Percentiles rank a stretch among this genome's conserved stretches.
Evolutionary conservation across 1,284 basidiomycete species (phyloP).

Genomic region (Cryptococcus hybrid): DNA sequence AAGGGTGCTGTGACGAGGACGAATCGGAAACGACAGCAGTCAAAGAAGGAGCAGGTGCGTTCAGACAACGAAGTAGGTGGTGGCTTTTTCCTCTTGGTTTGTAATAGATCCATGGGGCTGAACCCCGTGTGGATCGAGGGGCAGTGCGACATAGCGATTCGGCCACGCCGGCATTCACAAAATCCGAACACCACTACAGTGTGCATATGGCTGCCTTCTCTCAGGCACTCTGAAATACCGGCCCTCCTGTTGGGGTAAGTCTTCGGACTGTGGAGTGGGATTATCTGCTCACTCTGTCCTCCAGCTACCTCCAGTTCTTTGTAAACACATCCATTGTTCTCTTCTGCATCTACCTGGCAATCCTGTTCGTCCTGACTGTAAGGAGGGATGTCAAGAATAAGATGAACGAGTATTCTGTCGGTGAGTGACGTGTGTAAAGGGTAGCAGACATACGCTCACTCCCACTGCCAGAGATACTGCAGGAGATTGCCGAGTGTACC

Average conservation of each 20-base stretch:
- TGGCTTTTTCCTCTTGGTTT: background rate
- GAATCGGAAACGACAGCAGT: constrained; percentile 59
- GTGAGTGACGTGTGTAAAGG: constrained; percentile 52
- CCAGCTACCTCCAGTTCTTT: constrained; percentile 86
- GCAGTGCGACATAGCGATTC: constrained; percentile 14
- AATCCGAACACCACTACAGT: constrained; percentile 40
- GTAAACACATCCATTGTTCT: constrained; percentile 88
- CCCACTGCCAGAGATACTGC: constrained; percentile 65
- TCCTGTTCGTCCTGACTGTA: constrained; percentile 84
- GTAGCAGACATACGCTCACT: background rate
- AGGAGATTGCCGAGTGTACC: constrained; percentile 83
- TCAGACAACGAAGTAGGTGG: constrained; percentile 28
- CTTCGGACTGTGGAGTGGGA: background rate
- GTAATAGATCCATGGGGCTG: background rate
- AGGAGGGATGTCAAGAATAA: constrained; percentile 86
- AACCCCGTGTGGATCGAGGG: constrained; percentile 1
- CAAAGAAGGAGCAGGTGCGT: constrained; percentile 26
- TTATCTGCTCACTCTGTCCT: too few relatives aligned
- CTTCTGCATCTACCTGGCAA: constrained; percentile 77
- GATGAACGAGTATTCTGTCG: constrained; percentile 84
- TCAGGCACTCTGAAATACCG: constrained; percentile 49
- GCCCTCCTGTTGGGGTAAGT: constrained; percentile 71
- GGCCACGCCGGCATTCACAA: constrained; percentile 12
- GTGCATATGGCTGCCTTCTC: constrained; percentile 38
- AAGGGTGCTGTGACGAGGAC: constrained; percentile 68